Percentiles rank a stretch among this genome's conserved stretches.
These are phyloP conservation scores for Tripterygium wilfordii DNA, from an alignment of 177 flowering plant species.

Conservation along the genomic window DNA sequence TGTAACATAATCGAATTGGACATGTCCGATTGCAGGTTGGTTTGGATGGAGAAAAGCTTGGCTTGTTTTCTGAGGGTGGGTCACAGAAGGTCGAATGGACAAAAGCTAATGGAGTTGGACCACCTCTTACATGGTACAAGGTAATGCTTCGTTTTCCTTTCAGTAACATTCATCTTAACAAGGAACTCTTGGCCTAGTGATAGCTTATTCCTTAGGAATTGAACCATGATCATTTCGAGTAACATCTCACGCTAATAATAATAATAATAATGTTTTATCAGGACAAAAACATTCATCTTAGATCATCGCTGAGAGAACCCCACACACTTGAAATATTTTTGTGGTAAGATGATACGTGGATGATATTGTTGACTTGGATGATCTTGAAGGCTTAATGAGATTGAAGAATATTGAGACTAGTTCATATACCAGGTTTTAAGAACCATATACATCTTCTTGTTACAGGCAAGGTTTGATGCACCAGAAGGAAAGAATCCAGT, in stretches of 20 bases:
- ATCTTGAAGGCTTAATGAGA: too few relatives aligned
- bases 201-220: too few relatives aligned
- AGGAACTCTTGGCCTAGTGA: neutral
- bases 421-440: too few relatives aligned
- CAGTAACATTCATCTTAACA: neutral
- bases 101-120: conserved; percentile 20
- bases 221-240: too few relatives aligned
- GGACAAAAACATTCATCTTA: too few relatives aligned
- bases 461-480: conserved; percentile 69
- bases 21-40: conserved; percentile 34
- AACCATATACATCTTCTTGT: neutral
- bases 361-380: too few relatives aligned
- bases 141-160: conserved; percentile 18
- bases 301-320: too few relatives aligned
- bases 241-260: too few relatives aligned
- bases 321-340: too few relatives aligned
- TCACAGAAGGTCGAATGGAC: conserved; percentile 59
- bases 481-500: conserved; percentile 67
- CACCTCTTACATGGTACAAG: conserved; percentile 74
- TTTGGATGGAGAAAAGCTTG: conserved; percentile 46
- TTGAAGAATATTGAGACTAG: too few relatives aligned
- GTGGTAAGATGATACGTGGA: too few relatives aligned
- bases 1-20: neutral
- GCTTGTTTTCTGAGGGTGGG: conserved; percentile 50
- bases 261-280: too few relatives aligned